These are phyloP conservation scores for Nakazawaea holstii DNA, from an alignment of 805 yeast species.

Conservation along the genomic window DNA sequence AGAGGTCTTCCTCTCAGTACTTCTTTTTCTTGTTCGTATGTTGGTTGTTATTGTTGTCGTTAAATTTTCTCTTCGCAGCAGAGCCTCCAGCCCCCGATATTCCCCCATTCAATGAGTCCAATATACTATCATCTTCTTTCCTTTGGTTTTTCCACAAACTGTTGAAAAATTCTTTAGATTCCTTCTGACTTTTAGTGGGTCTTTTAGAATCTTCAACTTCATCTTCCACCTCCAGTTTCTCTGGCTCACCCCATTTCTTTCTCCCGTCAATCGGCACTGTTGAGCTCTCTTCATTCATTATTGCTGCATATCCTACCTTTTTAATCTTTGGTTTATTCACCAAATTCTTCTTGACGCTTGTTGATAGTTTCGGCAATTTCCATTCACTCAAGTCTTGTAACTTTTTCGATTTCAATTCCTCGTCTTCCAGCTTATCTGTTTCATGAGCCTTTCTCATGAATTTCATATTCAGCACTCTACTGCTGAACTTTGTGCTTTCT, in stretches of 20 bases:
- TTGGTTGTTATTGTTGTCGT: not conserved
- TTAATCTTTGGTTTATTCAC: constrained; percentile 19
- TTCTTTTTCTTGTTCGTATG: constrained; percentile 3
- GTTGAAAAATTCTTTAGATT: constrained; percentile 11
- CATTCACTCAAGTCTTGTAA: constrained; percentile 49
- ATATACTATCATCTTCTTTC: constrained; percentile 5
- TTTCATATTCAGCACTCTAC: constrained; percentile 82
- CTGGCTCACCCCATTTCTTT: constrained; percentile 13
- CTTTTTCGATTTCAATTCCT: constrained; percentile 30
- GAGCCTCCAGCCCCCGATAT: constrained; percentile 8
- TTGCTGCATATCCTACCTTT: constrained; percentile 24
- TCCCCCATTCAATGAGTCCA: constrained; percentile 8
- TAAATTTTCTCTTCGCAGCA: not conserved
- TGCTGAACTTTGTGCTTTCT: constrained; percentile 34
- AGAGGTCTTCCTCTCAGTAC: not conserved
- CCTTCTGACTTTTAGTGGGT: constrained; percentile 8
- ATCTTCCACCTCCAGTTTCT: constrained; percentile 24
- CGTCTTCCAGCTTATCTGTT: constrained; percentile 25
- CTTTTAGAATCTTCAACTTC: constrained; percentile 12
- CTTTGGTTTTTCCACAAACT: constrained; percentile 13
- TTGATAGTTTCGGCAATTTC: constrained; percentile 30
- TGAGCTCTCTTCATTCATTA: constrained; percentile 9
- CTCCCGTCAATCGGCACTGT: constrained; percentile 8
- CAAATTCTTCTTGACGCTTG: not conserved
- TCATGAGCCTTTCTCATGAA: constrained; percentile 47